Conservation (phyloP, 2,329 filamentous ascomycete species). For the Colletotrichum gigasporum region DNA sequence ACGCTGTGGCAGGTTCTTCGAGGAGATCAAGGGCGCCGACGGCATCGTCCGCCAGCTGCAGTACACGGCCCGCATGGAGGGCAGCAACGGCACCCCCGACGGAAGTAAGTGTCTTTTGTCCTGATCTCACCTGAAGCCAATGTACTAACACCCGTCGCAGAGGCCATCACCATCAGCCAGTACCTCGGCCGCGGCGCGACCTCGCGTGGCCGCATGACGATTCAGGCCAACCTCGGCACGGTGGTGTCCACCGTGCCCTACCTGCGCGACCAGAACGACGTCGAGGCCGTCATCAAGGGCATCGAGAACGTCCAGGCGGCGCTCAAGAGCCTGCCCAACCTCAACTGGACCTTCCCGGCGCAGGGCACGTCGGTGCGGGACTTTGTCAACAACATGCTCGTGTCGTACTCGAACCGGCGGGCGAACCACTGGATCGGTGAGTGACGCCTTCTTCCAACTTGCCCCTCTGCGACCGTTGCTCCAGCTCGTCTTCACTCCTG, state of each 20-base stretch:
- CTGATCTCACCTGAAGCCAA: neutral
- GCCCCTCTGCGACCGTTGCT: no score
- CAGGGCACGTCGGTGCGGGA: conserved; percentile 61
- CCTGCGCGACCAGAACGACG: conserved; percentile 66
- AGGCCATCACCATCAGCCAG: conserved; percentile 62
- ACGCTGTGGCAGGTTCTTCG: conserved; percentile 54
- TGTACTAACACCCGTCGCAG: conserved; percentile 37
- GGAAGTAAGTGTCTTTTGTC: conserved; percentile 38
- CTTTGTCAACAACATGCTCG: conserved; percentile 61
- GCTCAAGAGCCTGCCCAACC: conserved; percentile 60
- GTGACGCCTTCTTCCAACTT: conserved; percentile 32
- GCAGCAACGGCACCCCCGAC: conserved; percentile 51
- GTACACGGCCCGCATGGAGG: conserved; percentile 73
- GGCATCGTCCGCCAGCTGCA: conserved; percentile 71
- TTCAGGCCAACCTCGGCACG: conserved; percentile 66
- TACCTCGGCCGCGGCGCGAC: conserved; percentile 72
- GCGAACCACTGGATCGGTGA: conserved; percentile 61
- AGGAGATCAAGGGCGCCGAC: conserved; percentile 65
- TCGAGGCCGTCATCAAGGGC: conserved; percentile 69
- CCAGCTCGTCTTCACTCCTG: no score
- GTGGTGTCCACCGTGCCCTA: conserved; percentile 68
- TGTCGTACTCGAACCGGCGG: conserved; percentile 51
- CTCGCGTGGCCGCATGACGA: conserved; percentile 70
- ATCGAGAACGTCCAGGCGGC: conserved; percentile 68
- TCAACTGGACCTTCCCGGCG: conserved; percentile 66